Percentiles rank a stretch among this genome's conserved stretches.
Evolutionary conservation across 805 yeast genomes (phyloP).

Genomic region (Metschnikowia shivogae): DNA sequence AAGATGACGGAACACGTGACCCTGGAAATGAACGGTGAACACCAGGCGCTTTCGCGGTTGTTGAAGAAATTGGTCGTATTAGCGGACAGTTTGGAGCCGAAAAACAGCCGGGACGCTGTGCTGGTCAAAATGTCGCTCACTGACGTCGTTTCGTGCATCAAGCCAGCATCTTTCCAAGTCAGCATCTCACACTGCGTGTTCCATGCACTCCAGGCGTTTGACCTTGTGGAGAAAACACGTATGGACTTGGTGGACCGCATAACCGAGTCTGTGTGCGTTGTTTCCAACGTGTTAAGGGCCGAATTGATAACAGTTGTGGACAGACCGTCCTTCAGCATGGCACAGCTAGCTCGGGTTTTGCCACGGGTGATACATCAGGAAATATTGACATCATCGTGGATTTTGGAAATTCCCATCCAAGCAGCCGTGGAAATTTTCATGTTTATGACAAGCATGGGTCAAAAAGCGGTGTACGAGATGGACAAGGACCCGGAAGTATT

Average conservation of each 20-base stretch:
- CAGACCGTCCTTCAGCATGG: background rate
- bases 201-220: background rate
- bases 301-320: background rate
- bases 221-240: background rate
- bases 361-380: background rate
- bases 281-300: background rate
- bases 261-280: background rate
- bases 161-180: background rate
- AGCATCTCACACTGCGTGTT: background rate
- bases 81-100: conserved; percentile 1
- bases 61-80: background rate
- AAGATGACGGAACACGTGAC: background rate
- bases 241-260: background rate
- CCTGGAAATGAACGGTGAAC: background rate
- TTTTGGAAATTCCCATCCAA: background rate
- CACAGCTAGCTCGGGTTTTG: background rate
- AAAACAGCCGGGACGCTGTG: background rate
- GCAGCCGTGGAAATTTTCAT: background rate
- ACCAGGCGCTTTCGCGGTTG: background rate
- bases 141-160: background rate
- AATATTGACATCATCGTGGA: background rate
- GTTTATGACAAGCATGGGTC: conserved; percentile 1
- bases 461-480: conserved; percentile 3
- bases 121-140: background rate
- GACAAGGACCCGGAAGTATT: background rate